Evolutionary conservation across 352 stramenopile species (phyloP), one percentile per base, ranked within the genome.

Genomic region (Aphanomyces astaci): DNA sequence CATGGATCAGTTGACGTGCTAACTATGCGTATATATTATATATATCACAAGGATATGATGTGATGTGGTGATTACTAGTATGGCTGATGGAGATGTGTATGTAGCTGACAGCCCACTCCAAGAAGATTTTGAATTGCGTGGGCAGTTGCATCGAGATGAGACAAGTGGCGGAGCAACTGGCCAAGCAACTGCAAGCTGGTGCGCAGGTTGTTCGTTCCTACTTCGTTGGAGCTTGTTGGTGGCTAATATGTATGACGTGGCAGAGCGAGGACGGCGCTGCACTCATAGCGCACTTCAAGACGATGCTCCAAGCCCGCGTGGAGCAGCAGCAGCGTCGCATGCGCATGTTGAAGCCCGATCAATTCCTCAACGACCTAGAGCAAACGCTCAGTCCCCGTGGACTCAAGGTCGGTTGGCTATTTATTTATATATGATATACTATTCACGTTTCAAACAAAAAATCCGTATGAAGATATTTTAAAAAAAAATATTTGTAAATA

Each of bases 141-240:
- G 62, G 62, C 25, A 68, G 55, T 31, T 45, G 40, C 40, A 68
- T 68, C 30, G 62, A 68, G 39, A 68, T 68, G n/a, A 40, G 62
- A 13, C 62, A 52, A 31, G 48, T 68, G 5, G 62, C 62, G 22
- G 62, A 68, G 5, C 39, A 68, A 48, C 45, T 68, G 19, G 33
- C 24, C 4, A 39, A 24, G n/a, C 62, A 68, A 22, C 31, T 68
- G 22, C 43, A 57, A 60, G 62, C 62, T 3, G 49, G 62, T 24
- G 62, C 43, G 17, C 24, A 54, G 19, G 59, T 66, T n/a, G n/a
- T n/a, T n/a, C n/a, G n/a, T n/a, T n/a, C n/a, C n/a, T n/a, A n/a
- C n/a, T n/a, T n/a, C n/a, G n/a, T n/a, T n/a, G n/a, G n/a, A n/a
- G n/a, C n/a, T n/a, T n/a, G n/a, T n/a, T n/a, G n/a, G n/a, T n/a